Percentiles rank a stretch among this genome's conserved stretches.
These are phyloP conservation scores for Wickerhamomyces bovis DNA, from an alignment of 805 yeast genomes.

Conservation along the genomic window DNA sequence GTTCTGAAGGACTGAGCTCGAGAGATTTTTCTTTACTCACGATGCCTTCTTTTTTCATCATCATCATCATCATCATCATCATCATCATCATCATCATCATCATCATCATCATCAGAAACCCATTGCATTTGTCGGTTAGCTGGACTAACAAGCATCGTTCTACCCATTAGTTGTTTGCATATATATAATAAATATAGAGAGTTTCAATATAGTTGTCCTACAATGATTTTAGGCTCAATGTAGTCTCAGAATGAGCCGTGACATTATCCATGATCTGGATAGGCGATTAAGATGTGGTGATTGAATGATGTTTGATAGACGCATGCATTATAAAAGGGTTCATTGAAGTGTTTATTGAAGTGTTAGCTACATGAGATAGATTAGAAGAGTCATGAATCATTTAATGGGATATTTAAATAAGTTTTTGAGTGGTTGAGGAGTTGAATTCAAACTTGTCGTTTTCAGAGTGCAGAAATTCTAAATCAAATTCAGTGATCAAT, in stretches of 20 bases:
- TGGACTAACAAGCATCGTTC: background rate
- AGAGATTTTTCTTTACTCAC: background rate
- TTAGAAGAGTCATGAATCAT: background rate
- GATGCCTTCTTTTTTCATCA: background rate
- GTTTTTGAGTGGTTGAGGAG: slow-evolving; percentile 13
- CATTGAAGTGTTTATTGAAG: no score
- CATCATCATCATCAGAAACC: background rate
- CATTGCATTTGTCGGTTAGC: background rate
- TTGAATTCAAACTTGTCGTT: slow-evolving; percentile 7
- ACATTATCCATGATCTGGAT: no score
- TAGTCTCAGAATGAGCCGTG: no score
- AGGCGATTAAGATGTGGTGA: no score
- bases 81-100: background rate
- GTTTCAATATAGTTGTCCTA: no score
- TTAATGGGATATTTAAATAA: background rate
- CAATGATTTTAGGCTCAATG: no score
- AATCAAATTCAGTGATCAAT: slow-evolving; percentile 17
- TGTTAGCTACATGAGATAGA: no score
- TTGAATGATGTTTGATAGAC: no score
- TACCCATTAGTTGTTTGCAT: background rate
- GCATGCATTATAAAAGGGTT: no score
- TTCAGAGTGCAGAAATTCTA: slow-evolving; percentile 17
- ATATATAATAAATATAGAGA: no score
- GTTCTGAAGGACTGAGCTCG: background rate
- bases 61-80: background rate